These are phyloP conservation scores for Fusarium haematococcum DNA, from an alignment of 2,329 filamentous ascomycete species.

Conservation along the genomic window DNA sequence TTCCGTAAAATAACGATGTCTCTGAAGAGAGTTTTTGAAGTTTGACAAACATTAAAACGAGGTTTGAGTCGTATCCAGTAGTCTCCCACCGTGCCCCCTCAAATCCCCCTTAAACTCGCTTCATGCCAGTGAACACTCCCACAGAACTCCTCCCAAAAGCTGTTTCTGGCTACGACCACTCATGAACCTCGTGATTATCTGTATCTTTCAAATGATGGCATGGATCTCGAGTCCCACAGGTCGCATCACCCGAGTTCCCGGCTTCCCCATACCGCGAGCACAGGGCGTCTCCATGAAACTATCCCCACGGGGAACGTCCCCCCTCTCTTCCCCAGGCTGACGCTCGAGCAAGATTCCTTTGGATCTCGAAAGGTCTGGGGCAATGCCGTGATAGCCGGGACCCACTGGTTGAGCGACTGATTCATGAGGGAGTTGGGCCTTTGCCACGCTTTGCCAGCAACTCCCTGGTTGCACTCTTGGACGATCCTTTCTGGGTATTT, in stretches of 20 bases:
- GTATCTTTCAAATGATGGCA: neutral
- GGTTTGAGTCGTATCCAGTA: neutral
- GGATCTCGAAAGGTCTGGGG: neutral
- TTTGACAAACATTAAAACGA: neutral
- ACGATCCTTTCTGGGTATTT: neutral
- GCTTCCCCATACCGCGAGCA: conserved; percentile 22
- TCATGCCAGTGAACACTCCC: neutral
- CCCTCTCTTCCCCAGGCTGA: neutral
- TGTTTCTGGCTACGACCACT: neutral
- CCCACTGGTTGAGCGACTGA: conserved; percentile 6
- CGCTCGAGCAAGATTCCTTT: neutral
- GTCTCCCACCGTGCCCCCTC: neutral
- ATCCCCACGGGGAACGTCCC: conserved; percentile 35
- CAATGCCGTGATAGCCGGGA: neutral
- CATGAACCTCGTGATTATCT: neutral
- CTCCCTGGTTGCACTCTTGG: neutral
- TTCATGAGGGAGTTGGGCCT: neutral
- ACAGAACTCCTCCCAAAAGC: neutral
- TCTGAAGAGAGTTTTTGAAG: too few relatives aligned
- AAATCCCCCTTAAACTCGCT: neutral
- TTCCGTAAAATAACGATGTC: neutral
- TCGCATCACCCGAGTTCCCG: conserved; percentile 22
- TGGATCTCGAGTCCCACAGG: conserved; percentile 9
- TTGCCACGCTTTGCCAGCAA: neutral
- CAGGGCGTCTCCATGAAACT: conserved; percentile 10